Evolutionary conservation across 306 rosid species (phyloP), one percentile per base, ranked within the genome.

Genomic region (Castanea mollissima): DNA sequence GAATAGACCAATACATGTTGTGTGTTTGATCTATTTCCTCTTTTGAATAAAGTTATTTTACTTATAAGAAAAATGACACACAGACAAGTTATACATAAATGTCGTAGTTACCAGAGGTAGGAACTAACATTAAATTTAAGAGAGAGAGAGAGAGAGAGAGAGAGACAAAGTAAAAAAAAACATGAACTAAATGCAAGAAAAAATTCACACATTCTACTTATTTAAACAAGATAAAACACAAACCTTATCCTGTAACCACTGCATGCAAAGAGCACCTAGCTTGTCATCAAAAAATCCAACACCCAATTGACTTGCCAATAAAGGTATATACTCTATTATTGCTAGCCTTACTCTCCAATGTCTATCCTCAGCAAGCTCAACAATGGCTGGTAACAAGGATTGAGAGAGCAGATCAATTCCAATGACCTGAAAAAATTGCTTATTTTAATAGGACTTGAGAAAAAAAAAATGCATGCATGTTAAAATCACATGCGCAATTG

Each of bases 281-380:
- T 95, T 95, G 83, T 95, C 99, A 60, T 95, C 97, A 32, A 95
- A 95, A 87, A 95, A 95, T 20, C 98, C 93, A 64, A 95, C 97
- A 75, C 99, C 99, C 83, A 95, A 85, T 68, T 95, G 98, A 86
- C 98, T 95, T 52, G 99, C 99, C 88, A 95, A 80, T 76, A 95
- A 84, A 57, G 99, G 99, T 80, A 95, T 95, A 81, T 95, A 95
- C 81, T 92, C 99, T 74, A 95, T 95, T 71, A 95, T 95, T 75
- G 99, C 99, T 65, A 94, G 97, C 58, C 99, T 93, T 76, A 94
- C 99, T 79, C 99, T 88, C 99, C 99, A 95, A 83, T 95, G 99
- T 84, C 97, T 90, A 83, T 95, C 99, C 88, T 95, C 99, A 0
- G 99, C 99, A 73, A 95, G 99, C 89, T 95, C 99, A 83, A 92